Evolutionary conservation across 2,329 filamentous ascomycete species (phyloP), one percentile per base, ranked within the genome.

Genomic region (Elsinoe australis): DNA sequence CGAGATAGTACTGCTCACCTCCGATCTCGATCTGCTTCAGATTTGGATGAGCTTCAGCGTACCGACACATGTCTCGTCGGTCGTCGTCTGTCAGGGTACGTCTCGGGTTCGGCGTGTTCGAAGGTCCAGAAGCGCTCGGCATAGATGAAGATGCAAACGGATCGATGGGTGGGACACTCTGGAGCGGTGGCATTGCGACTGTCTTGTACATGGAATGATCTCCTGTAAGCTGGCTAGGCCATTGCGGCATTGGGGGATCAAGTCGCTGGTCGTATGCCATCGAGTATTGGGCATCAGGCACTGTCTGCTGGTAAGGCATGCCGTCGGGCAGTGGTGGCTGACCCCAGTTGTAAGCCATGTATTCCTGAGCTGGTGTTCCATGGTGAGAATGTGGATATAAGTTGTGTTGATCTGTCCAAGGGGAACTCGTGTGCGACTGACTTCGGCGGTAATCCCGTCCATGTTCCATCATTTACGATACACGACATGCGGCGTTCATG

Each of bases 11-110:
- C n/a, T n/a, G 64, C 78, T 65, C 71, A 85, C 82, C 78, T 68
- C 92, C 92, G 67, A 98, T 98, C 61, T 96, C 90, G 14, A 88
- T 92, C 70, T 98, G 92, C 68, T 95, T 95, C 36, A 87, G 82
- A 41, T 80, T 83, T 17, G 90, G 92, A 62, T 96, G 83, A 53
- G 94, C 84, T 62, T 92, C 85, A 58, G 90, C 85, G 65, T 90
- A 95, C 61, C 87, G 78, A 66, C 92, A 98, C 89, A 98, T 98
- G 35, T 80, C 78, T 55, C 88, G 79, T 54, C 92, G 84, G 64
- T 96, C 89, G 51, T 87, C 83, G 61, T 95, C 87, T 5, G 88
- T 95, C 57, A 98, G 72, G 1, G 90, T 96, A 67, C 87, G 29
- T 15, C 44, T 87, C 57, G 38, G 46, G 22, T 49, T 41, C 10